Percentiles rank a stretch among this genome's conserved stretches.
These are phyloP conservation scores for Eucalyptus brandiana DNA, from an alignment of 345 rosid genomes.

Conservation along the genomic window DNA sequence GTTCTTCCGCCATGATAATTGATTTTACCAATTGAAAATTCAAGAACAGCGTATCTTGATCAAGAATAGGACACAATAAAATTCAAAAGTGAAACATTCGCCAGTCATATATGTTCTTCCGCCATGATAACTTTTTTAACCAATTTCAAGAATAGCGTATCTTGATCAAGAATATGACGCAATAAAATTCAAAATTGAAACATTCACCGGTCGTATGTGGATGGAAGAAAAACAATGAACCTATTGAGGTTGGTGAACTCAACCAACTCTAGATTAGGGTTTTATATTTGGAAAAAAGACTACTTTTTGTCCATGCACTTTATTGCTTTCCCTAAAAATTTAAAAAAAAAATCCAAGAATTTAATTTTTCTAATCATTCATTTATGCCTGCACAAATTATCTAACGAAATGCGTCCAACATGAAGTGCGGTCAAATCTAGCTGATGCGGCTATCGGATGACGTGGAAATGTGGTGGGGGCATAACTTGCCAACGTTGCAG, in stretches of 20 bases:
- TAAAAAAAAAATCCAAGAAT: too few relatives aligned
- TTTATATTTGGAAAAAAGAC: background rate
- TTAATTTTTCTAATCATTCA: too few relatives aligned
- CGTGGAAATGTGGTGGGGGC: background rate
- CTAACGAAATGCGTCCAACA: background rate
- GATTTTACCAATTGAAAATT: background rate
- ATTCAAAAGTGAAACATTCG: background rate
- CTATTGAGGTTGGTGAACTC: background rate
- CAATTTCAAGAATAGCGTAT: background rate
- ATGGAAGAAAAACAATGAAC: background rate
- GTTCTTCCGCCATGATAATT: background rate
- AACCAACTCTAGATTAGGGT: background rate
- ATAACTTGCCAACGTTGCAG: background rate
- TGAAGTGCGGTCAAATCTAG: too few relatives aligned
- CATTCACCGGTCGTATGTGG: background rate
- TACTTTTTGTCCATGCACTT: background rate
- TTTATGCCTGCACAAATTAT: background rate
- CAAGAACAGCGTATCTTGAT: background rate
- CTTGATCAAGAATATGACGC: background rate
- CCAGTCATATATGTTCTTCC: accelerated
- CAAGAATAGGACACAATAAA: background rate
- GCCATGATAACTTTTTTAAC: background rate
- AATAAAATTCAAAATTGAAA: background rate
- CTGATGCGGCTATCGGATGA: background rate
- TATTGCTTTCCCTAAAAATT: background rate